Evolutionary conservation across 768 basidiomycete genomes (phyloP).

Genomic region (Russula emetica): DNA sequence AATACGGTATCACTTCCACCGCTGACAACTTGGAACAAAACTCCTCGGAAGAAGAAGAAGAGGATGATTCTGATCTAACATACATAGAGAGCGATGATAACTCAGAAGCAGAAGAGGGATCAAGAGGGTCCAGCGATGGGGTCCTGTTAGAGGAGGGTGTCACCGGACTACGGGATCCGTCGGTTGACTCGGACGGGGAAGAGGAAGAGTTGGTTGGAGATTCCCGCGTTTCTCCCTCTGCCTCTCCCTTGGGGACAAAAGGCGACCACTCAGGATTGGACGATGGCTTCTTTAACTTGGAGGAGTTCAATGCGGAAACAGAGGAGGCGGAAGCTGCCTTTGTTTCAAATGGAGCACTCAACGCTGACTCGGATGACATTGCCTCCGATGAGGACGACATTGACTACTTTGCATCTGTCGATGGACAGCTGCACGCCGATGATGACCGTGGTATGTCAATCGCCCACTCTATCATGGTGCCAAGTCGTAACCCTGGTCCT

Average conservation of each 20-base stretch:
- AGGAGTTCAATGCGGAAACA: slow-evolving; percentile 81
- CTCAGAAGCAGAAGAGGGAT: slow-evolving; percentile 34
- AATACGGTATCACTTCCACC: slow-evolving; percentile 33
- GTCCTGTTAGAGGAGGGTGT: slow-evolving; percentile 30
- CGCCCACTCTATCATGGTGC: not conserved
- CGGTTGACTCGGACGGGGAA: slow-evolving; percentile 8
- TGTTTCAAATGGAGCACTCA: slow-evolving; percentile 57
- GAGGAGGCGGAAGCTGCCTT: slow-evolving; percentile 68
- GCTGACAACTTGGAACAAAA: slow-evolving; percentile 32
- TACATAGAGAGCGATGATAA: slow-evolving; percentile 26
- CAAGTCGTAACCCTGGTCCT: slow-evolving; percentile 1
- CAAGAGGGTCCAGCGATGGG: slow-evolving; percentile 29
- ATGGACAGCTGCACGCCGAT: slow-evolving; percentile 33
- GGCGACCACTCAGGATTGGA: slow-evolving; percentile 54
- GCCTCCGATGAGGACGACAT: slow-evolving; percentile 54
- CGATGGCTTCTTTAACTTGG: slow-evolving; percentile 87
- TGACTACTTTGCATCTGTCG: slow-evolving; percentile 65
- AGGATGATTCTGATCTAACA: slow-evolving; percentile 16
- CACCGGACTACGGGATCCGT: slow-evolving; percentile 27
- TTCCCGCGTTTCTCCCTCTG: not conserved
- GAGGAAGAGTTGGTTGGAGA: slow-evolving; percentile 24
- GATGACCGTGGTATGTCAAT: not conserved
- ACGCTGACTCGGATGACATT: slow-evolving; percentile 44
- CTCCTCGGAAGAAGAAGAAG: slow-evolving; percentile 31
- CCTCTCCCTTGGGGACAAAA: slow-evolving; percentile 27